These are phyloP conservation scores for Gynostemma pentaphyllum DNA, from an alignment of 306 rosid species.

Conservation along the genomic window DNA sequence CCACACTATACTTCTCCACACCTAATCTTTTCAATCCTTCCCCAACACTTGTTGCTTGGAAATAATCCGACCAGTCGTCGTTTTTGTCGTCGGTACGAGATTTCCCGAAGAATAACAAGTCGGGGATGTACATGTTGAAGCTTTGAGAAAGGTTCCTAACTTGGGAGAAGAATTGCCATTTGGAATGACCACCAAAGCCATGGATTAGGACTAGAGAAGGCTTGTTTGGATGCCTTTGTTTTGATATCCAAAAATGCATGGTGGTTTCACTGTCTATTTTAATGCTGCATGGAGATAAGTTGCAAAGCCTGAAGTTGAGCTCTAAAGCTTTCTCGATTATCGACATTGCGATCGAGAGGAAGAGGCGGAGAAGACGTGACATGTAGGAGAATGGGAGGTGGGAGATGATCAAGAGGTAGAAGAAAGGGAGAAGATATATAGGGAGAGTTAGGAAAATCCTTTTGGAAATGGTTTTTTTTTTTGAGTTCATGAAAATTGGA, in stretches of 20 bases:
- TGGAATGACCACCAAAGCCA: conserved; percentile 30
- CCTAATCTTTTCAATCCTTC: conserved; percentile 27
- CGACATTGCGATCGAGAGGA: neutral
- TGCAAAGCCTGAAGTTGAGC: conserved; percentile 20
- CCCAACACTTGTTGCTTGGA: conserved; percentile 22
- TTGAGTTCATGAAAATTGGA: neutral
- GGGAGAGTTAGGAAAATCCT: too few relatives aligned
- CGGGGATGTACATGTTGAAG: conserved; percentile 23
- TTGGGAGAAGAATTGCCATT: conserved; percentile 29
- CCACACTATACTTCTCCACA: conserved; percentile 11
- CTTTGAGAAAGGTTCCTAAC: conserved; percentile 15
- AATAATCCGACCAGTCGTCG: conserved; percentile 21
- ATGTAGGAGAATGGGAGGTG: neutral
- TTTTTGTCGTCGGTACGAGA: conserved; percentile 20
- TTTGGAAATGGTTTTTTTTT: neutral
- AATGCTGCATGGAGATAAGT: conserved; percentile 20
- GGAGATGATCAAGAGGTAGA: neutral
- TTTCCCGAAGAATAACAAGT: conserved; percentile 27
- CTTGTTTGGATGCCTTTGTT: neutral
- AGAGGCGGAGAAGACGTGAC: neutral
- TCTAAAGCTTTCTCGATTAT: conserved; percentile 1
- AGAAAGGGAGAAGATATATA: neutral
- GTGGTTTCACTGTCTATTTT: conserved; percentile 22
- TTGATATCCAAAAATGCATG: conserved; percentile 29
- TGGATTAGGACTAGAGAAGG: conserved; percentile 24